Evolutionary conservation across 2,329 filamentous ascomycete genomes (phyloP).

Genomic region (Cadophora sp.): DNA sequence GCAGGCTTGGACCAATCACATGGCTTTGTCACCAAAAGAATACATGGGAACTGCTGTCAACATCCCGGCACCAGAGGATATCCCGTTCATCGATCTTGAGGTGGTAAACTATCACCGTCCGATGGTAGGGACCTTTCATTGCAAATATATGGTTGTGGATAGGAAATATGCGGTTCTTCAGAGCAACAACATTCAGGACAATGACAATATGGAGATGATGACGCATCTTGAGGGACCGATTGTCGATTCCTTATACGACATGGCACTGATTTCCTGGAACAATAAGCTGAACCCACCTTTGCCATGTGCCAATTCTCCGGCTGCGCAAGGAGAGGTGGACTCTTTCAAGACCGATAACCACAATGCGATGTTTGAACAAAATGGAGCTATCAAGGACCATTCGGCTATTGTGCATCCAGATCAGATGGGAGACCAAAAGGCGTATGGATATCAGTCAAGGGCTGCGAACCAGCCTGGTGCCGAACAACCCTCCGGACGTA

Average conservation of each 20-base stretch:
- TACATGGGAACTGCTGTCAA: constrained; percentile 65
- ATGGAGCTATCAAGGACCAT: constrained; percentile 45
- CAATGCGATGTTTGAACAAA: constrained; percentile 41
- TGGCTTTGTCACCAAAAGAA: constrained; percentile 61
- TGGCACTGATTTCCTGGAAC: constrained; percentile 75
- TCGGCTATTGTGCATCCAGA: constrained; percentile 32
- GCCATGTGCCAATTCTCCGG: constrained; percentile 60
- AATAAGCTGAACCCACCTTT: constrained; percentile 65
- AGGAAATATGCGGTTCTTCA: constrained; percentile 72
- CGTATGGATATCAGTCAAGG: constrained; percentile 33
- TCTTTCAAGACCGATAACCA: constrained; percentile 34
- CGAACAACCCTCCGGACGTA: background rate
- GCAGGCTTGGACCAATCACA: constrained; percentile 71
- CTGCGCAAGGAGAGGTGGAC: constrained; percentile 46
- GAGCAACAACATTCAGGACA: constrained; percentile 82
- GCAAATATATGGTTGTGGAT: constrained; percentile 81
- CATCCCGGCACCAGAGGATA: constrained; percentile 67
- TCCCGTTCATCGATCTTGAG: constrained; percentile 74
- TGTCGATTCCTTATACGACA: constrained; percentile 78
- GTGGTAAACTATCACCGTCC: constrained; percentile 77
- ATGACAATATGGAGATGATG: constrained; percentile 85
- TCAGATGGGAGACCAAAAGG: constrained; percentile 26
- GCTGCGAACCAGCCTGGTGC: constrained; percentile 31
- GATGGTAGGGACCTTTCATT: constrained; percentile 76
- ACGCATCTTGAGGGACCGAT: constrained; percentile 77